These are phyloP conservation scores for Mycena latifolia DNA, from an alignment of 768 basidiomycete species.

Conservation along the genomic window DNA sequence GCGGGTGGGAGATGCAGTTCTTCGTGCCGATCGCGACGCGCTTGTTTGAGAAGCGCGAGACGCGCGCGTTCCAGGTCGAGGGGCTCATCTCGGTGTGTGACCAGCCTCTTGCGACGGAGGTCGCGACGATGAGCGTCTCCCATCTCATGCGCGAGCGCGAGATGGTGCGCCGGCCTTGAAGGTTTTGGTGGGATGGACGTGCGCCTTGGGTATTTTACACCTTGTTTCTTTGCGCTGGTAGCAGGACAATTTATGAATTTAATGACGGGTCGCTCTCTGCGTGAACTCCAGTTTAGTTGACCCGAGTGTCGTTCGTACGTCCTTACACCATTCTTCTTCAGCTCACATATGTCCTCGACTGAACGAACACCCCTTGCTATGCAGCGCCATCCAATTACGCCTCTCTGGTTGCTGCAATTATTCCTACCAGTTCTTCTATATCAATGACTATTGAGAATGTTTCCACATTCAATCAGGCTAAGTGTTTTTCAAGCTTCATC, in stretches of 20 bases:
- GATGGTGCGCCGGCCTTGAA: slow-evolving; percentile 42
- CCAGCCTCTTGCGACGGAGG: slow-evolving; percentile 40
- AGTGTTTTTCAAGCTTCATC: no score
- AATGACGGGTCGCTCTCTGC: no score
- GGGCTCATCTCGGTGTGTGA: slow-evolving; percentile 53
- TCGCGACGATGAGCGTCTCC: slow-evolving; percentile 55
- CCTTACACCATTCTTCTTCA: no score
- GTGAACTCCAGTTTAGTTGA: no score
- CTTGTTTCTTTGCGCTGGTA: slow-evolving; percentile 11
- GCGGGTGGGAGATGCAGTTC: slow-evolving; percentile 52
- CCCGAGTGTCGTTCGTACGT: no score
- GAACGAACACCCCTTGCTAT: no score
- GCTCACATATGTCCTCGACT: no score
- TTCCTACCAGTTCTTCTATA: no score
- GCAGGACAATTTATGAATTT: neutral
- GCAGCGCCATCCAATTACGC: no score
- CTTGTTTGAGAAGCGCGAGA: slow-evolving; percentile 62
- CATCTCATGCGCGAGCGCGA: slow-evolving; percentile 56
- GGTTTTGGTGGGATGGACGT: neutral
- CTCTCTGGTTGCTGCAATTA: no score
- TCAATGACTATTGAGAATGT: no score
- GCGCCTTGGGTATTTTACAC: neutral
- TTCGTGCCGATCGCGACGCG: slow-evolving; percentile 62
- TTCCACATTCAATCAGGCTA: no score
- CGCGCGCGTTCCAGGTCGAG: slow-evolving; percentile 54